Conservation (phyloP, 352 stramenopile genomes). For the Phytopythium chamaehyphon region DNA sequence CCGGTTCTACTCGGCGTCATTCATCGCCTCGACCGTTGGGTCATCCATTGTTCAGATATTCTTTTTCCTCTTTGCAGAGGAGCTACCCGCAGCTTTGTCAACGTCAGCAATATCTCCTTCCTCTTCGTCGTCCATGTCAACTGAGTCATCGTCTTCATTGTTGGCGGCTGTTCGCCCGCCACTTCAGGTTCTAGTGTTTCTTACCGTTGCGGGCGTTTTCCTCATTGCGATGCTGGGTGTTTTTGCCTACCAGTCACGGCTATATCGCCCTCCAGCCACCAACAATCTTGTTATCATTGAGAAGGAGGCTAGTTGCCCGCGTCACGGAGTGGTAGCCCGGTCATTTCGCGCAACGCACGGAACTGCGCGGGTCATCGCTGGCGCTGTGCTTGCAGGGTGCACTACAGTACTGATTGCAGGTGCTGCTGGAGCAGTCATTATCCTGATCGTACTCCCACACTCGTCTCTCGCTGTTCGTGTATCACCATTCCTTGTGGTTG, state of each 20-base stretch:
- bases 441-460: slow-evolving; percentile 1
- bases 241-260: slow-evolving; percentile 48
- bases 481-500: slow-evolving; percentile 37
- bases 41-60: slow-evolving; percentile 47
- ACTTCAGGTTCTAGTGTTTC: slow-evolving; percentile 21
- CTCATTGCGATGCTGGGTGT: slow-evolving; percentile 33
- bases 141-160: background rate
- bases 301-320: too few species aligned
- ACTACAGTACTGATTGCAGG: slow-evolving; percentile 1
- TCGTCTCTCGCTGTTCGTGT: slow-evolving; percentile 16
- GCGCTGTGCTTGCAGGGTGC: background rate
- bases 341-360: background rate
- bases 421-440: background rate
- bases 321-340: background rate
- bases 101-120: background rate
- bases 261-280: slow-evolving; percentile 7
- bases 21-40: slow-evolving; percentile 33
- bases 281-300: too few species aligned
- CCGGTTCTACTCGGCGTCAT: slow-evolving; percentile 27
- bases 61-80: slow-evolving; percentile 49
- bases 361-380: background rate
- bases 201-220: slow-evolving; percentile 33
- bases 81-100: background rate
- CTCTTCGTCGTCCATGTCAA: background rate
- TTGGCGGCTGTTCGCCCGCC: background rate